Evolutionary conservation across 306 rosid genomes (phyloP), one percentile per base, ranked within the genome.

Genomic region (Clitoria ternatea): DNA sequence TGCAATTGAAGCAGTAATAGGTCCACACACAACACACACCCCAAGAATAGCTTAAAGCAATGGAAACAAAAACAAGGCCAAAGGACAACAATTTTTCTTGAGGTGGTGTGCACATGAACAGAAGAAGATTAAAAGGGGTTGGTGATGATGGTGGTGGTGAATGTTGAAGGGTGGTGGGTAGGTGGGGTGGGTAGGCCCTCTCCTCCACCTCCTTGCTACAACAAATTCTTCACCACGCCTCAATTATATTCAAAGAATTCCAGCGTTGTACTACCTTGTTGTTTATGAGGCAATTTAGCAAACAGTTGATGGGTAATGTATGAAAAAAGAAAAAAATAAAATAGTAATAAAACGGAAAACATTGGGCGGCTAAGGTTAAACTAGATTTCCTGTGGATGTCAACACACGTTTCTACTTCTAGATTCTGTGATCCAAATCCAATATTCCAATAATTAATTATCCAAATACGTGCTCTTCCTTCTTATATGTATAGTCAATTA

Each of bases 11-110:
- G 29, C 82, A 64, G 30, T 50, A 53, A 71, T 65, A 59, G 79
- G 77, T 77, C 69, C 73, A 77, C 83, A 59, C 85, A 65, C 76
- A 7, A 77, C 83, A 59, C 85, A 65, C 76, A 7, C 70, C 72
- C 43, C 13, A 54, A 67, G 50, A 77, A 43, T 30, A n/a, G 32
- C 36, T 14, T 2, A 6, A 50, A 56, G 22, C 7, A 20, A 61
- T 55, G 15, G 39, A 50, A 66, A 71, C 20, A 60, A 64, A 32
- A 57, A 57, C 43, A 17, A 29, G 24, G 59, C 39, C 59, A 33
- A 22, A 27, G 63, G 74, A 71, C 76, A 75, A 47, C 53, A 66
- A 66, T 30, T 66, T 70, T 33, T 66, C 73, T 33, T 44, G 33
- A 40, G 70, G 33, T 11, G 74, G 47, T 27, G 61, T 59, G 44